These are phyloP conservation scores for Lactifluus piperatus DNA, from an alignment of 768 basidiomycete genomes.

Conservation along the genomic window DNA sequence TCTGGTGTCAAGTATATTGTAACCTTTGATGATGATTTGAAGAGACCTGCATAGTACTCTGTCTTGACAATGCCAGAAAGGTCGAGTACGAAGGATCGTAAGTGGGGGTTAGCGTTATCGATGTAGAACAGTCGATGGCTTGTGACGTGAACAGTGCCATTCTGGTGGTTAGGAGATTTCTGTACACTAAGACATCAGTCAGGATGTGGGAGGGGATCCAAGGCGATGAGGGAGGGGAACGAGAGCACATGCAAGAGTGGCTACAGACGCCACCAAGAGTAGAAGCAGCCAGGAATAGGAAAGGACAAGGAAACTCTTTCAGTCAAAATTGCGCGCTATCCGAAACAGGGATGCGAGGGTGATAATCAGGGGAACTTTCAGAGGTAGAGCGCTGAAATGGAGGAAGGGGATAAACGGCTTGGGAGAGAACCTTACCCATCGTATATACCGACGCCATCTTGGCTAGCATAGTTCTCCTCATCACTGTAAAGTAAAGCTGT, in stretches of 20 bases:
- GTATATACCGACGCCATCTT: slow-evolving; percentile 83
- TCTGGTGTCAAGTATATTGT: slow-evolving; percentile 54
- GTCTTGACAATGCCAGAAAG: slow-evolving; percentile 63
- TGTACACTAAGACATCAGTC: slow-evolving; percentile 49
- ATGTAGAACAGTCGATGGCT: slow-evolving; percentile 84
- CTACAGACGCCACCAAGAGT: not conserved
- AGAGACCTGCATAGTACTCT: slow-evolving; percentile 83
- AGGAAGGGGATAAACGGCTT: no score
- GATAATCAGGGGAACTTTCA: no score
- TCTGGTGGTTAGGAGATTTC: slow-evolving; percentile 74
- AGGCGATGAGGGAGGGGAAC: not conserved
- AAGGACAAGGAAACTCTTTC: not conserved
- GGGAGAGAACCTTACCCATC: slow-evolving; percentile 58
- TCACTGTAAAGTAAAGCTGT: slow-evolving; percentile 70
- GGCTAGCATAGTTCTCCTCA: slow-evolving; percentile 64
- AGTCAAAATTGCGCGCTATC: not conserved
- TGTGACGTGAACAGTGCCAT: slow-evolving; percentile 63
- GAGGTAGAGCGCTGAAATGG: no score
- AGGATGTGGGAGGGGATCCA: slow-evolving; percentile 7
- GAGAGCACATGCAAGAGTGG: not conserved
- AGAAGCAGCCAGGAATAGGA: not conserved
- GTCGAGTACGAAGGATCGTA: slow-evolving; percentile 58
- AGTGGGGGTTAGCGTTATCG: slow-evolving; percentile 39
- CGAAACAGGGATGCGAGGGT: not conserved
- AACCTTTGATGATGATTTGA: slow-evolving; percentile 84